Base-by-base conservation (phyloP, 2,329 filamentous ascomycete species). In the Atkinsonella hypoxylon region DNA sequence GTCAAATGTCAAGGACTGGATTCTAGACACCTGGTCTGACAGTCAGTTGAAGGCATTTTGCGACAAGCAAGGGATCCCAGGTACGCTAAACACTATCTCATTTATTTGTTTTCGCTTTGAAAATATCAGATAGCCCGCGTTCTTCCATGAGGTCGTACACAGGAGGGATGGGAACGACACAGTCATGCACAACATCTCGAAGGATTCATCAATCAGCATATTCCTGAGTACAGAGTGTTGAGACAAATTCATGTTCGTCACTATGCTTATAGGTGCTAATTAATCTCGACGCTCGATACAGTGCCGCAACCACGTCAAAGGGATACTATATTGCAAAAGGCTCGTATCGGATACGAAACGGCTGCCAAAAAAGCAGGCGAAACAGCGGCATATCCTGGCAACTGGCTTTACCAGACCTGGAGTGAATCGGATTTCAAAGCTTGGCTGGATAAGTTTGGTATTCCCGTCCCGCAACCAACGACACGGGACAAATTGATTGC, bases 381-480 rank as follows among this genome's bases (percentile, higher is more conserved):
- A 69, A 85, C 88, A 13, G 72, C 80, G 48, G 71, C 81, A n/a
- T 97, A 97, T 63, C 93, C 93, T 34, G 93, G 93, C 39, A 82
- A 96, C 71, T 97, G 93, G 93, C 73, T 97, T 42, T 98, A 96
- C 64, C 78, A 83, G 54, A 76, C 84, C 8, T 98, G 93, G 93
- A 84, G 87, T 48, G 87, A 95, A 57, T 96, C 90, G 57, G 91
- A 96, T 47, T 72, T 95, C 55, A 97, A 97, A 75, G 79, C 87
- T 57, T 98, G 87, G 85, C 83, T 96, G 45, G 93, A 97, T 61
- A 83, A 85, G 58, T 82, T 89, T 58, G 93, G 93, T 48, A 82
- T 91, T 67, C 84, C 88, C 12, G 87, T 80, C 50, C 91, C 93
- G 54, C 91, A 97, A 66, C 86, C 89, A 31, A 81, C 81, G 46